Evolutionary conservation across 2,329 filamentous ascomycete species (phyloP).

Genomic region (Elsinoe fawcettii): DNA sequence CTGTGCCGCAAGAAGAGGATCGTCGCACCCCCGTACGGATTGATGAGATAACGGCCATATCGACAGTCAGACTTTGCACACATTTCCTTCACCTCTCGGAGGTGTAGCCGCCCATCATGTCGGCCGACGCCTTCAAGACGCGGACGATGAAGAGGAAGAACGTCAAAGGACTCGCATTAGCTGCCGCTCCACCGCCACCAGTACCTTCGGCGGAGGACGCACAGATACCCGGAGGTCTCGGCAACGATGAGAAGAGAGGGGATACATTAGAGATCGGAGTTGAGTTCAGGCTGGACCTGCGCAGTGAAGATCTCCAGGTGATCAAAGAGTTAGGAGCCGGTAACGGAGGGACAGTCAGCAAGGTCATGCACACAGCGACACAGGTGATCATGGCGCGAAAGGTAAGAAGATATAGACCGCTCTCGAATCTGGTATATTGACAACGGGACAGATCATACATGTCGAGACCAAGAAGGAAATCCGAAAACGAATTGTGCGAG

Average conservation of each 20-base stretch:
- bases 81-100: not conserved
- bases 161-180: slow-evolving; percentile 88
- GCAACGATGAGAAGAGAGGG: slow-evolving; percentile 52
- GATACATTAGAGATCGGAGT: slow-evolving; percentile 90
- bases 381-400: slow-evolving; percentile 97
- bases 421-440: not conserved
- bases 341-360: slow-evolving; percentile 97
- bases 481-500: slow-evolving; percentile 90
- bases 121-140: slow-evolving; percentile 56
- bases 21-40: not conserved
- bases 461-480: slow-evolving; percentile 97
- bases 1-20: not conserved
- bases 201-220: slow-evolving; percentile 65
- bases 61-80: not conserved
- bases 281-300: slow-evolving; percentile 88
- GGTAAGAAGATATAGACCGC: slow-evolving; percentile 45
- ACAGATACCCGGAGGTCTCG: slow-evolving; percentile 52
- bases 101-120: slow-evolving; percentile 29
- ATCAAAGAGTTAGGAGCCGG: slow-evolving; percentile 91
- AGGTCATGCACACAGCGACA: slow-evolving; percentile 89
- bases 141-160: slow-evolving; percentile 98
- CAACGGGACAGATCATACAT: slow-evolving; percentile 68
- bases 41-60: not conserved
- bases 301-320: slow-evolving; percentile 84
- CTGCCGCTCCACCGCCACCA: slow-evolving; percentile 63